Percentiles rank a stretch among this genome's conserved stretches.
phyloP scores from a whole-genome alignment of 305 asterid genomes.

The Rubia balearica region DNA sequence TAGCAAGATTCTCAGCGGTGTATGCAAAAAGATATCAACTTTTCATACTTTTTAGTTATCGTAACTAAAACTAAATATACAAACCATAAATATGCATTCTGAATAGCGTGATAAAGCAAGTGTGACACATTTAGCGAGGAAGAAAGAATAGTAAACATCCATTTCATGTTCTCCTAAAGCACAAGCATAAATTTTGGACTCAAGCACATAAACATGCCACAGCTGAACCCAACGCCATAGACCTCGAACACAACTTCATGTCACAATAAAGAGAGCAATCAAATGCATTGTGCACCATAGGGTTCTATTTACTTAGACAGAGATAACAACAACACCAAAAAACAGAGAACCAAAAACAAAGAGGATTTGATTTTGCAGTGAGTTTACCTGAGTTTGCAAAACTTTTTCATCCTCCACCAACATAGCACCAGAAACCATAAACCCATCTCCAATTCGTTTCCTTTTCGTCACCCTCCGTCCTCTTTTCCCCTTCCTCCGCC shows the following conservation, averaged over 20 bases:
- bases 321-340: not conserved
- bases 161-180: not conserved
- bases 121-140: not conserved
- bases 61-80: not conserved
- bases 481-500: slow-evolving; percentile 36
- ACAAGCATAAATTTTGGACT: not conserved
- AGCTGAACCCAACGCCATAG: not conserved
- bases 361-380: not conserved
- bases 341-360: not conserved
- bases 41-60: not conserved
- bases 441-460: slow-evolving; percentile 43
- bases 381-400: slow-evolving; percentile 75
- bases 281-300: not conserved
- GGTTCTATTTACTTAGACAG: not conserved
- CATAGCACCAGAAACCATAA: slow-evolving; percentile 75
- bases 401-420: slow-evolving; percentile 77
- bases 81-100: not conserved
- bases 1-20: not conserved
- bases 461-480: slow-evolving; percentile 34
- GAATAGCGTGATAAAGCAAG: not conserved
- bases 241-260: not conserved
- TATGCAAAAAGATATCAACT: not conserved
- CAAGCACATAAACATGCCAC: not conserved
- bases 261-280: not conserved
- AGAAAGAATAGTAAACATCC: not conserved